Conservation (phyloP, 2,329 filamentous ascomycete genomes). For the Pestalotiopsis sp. region DNA sequence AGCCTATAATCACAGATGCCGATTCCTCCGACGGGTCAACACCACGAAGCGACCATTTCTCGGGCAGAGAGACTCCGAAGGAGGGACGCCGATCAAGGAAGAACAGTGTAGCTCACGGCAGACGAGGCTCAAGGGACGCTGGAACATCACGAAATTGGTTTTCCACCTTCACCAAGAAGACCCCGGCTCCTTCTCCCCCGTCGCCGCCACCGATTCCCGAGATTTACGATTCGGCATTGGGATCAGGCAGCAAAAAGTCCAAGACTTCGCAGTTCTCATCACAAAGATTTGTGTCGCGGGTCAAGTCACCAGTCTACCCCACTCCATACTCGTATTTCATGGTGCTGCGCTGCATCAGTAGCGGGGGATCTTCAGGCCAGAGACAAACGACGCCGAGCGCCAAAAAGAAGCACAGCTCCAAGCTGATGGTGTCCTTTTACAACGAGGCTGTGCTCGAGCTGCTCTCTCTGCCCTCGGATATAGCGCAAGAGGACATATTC, state of each 20-base stretch:
- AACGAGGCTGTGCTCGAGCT: constrained; percentile 50
- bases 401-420: constrained; percentile 25
- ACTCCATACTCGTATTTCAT: constrained; percentile 33
- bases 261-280: constrained; percentile 16
- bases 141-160: constrained; percentile 13
- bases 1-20: constrained; percentile 30
- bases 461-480: constrained; percentile 43
- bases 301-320: constrained; percentile 17
- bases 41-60: constrained; percentile 14
- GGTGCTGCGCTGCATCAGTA: constrained; percentile 26
- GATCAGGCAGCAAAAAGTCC: neutral
- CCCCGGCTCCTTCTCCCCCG: neutral
- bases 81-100: constrained; percentile 10
- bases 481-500: constrained; percentile 55
- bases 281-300: constrained; percentile 15
- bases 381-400: constrained; percentile 14
- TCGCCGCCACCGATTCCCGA: constrained; percentile 16
- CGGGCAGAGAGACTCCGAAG: constrained; percentile 8
- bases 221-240: neutral
- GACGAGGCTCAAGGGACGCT: constrained; percentile 10
- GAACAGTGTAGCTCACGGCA: constrained; percentile 15
- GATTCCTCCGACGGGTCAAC: constrained; percentile 26
- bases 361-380: neutral
- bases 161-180: constrained; percentile 12
- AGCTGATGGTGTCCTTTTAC: constrained; percentile 42